phyloP scores from a whole-genome alignment of 805 yeast genomes.

The Ogataea haglerorum region DNA sequence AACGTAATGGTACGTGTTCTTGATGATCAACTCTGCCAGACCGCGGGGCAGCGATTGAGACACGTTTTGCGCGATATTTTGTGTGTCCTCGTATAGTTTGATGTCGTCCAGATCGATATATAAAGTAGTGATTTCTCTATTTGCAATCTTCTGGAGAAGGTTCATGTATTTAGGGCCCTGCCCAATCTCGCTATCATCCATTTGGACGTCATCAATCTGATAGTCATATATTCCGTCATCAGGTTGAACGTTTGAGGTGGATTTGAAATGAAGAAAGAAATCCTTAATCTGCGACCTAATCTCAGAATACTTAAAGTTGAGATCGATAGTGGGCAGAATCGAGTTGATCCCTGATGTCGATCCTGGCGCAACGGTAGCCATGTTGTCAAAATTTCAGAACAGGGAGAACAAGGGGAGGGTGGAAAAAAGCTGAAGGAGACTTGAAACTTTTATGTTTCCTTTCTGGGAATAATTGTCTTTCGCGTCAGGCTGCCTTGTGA shows the following conservation, averaged over 20 bases:
- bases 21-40: slow-evolving; percentile 57
- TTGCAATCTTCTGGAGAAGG: slow-evolving; percentile 74
- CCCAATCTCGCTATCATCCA: slow-evolving; percentile 28
- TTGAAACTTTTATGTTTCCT: slow-evolving; percentile 10
- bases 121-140: slow-evolving; percentile 70
- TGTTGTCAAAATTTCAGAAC: slow-evolving; percentile 3
- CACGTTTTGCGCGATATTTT: slow-evolving; percentile 15
- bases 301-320: slow-evolving; percentile 57
- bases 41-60: slow-evolving; percentile 18
- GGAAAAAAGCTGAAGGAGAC: slow-evolving; percentile 9
- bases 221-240: slow-evolving; percentile 36
- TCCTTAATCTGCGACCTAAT: slow-evolving; percentile 56
- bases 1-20: slow-evolving; percentile 73
- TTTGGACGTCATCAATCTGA: slow-evolving; percentile 29
- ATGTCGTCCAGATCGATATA: slow-evolving; percentile 83
- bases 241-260: slow-evolving; percentile 27
- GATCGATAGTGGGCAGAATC: slow-evolving; percentile 26
- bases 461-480: slow-evolving; percentile 9
- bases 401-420: background rate
- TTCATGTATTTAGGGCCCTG: slow-evolving; percentile 71
- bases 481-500: slow-evolving; percentile 4
- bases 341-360: slow-evolving; percentile 19
- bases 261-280: slow-evolving; percentile 66
- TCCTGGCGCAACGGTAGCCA: slow-evolving; percentile 26
- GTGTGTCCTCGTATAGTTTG: slow-evolving; percentile 58